A percentile compares a stretch with the other conserved stretches of the same genome.
These are phyloP conservation scores for Scheffersomyces stipitis DNA, from an alignment of 805 yeast genomes.

Conservation along the genomic window DNA sequence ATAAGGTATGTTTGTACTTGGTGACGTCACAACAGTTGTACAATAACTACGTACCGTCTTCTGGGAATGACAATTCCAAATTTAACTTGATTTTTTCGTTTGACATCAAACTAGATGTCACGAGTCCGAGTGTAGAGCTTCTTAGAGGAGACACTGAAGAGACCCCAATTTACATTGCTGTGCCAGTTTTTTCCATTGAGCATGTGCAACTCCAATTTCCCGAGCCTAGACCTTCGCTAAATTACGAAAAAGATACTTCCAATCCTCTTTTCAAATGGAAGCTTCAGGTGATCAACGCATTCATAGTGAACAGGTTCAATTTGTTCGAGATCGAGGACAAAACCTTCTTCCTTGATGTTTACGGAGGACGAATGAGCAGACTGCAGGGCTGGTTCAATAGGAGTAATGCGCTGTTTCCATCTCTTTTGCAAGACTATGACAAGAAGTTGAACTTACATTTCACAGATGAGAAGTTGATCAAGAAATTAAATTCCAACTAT, in stretches of 20 bases:
- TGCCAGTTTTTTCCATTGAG: slow-evolving; percentile 34
- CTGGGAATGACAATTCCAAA: slow-evolving; percentile 13
- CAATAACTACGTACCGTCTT: slow-evolving; percentile 26
- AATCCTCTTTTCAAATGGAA: slow-evolving; percentile 33
- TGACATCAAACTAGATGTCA: slow-evolving; percentile 30
- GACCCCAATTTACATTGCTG: slow-evolving; percentile 36
- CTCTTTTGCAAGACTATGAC: slow-evolving; percentile 19
- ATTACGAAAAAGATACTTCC: slow-evolving; percentile 11
- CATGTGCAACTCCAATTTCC: slow-evolving; percentile 24
- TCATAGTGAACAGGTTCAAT: slow-evolving; percentile 28
- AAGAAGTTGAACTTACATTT: slow-evolving; percentile 15
- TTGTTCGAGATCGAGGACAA: slow-evolving; percentile 15
- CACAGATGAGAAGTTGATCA: slow-evolving; percentile 24
- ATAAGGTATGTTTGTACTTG: slow-evolving; percentile 21
- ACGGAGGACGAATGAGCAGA: slow-evolving; percentile 28
- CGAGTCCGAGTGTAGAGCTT: slow-evolving; percentile 37
- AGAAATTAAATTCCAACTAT: slow-evolving; percentile 18
- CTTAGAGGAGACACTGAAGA: slow-evolving; percentile 18
- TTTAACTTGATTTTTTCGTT: slow-evolving; percentile 37
- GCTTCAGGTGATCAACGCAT: slow-evolving; percentile 24
- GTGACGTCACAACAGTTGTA: slow-evolving; percentile 34
- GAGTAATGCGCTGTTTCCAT: slow-evolving; percentile 5
- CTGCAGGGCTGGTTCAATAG: slow-evolving; percentile 25
- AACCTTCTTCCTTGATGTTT: slow-evolving; percentile 21
- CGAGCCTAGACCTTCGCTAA: slow-evolving; percentile 18